Percentiles rank a stretch among this genome's conserved stretches.
These are phyloP conservation scores for Metschnikowia proteae DNA, from an alignment of 805 yeast genomes.

Conservation along the genomic window DNA sequence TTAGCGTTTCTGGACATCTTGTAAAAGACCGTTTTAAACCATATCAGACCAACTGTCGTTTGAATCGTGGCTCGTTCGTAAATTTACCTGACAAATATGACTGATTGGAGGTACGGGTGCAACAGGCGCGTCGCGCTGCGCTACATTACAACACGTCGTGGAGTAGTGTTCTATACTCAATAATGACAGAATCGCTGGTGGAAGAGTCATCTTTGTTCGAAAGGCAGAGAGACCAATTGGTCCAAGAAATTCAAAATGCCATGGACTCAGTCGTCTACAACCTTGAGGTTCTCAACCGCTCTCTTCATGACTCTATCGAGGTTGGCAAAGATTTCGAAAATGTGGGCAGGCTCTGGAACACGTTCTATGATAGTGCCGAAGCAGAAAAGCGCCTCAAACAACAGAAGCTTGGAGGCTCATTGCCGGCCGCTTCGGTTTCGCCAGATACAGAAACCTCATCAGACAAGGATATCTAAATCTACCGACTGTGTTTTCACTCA, in stretches of 20 bases:
- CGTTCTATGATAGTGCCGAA: constrained; percentile 54
- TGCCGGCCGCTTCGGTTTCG: not conserved
- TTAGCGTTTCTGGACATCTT: too few relatives aligned
- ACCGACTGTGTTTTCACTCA: not conserved
- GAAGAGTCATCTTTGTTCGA: constrained; percentile 36
- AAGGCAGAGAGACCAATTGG: constrained; percentile 53
- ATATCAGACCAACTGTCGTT: too few relatives aligned
- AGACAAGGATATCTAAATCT: not conserved
- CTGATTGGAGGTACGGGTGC: not conserved
- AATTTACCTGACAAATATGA: too few relatives aligned
- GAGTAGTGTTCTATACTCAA: not conserved
- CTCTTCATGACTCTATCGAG: constrained; percentile 62
- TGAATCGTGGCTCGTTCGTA: too few relatives aligned
- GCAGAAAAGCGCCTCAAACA: not conserved
- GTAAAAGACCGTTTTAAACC: too few relatives aligned
- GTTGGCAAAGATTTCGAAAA: constrained; percentile 75
- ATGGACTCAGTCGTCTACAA: constrained; percentile 65
- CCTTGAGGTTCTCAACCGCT: constrained; percentile 60
- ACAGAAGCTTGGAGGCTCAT: not conserved
- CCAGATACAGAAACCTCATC: not conserved
- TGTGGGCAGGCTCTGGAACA: constrained; percentile 67
- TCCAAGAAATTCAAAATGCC: constrained; percentile 53
- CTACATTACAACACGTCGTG: not conserved
- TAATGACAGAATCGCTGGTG: constrained; percentile 1
- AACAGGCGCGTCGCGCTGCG: constrained; percentile 2